phyloP scores from a whole-genome alignment of 148 eudicot species.

The Salicornia ramosissima region DNA sequence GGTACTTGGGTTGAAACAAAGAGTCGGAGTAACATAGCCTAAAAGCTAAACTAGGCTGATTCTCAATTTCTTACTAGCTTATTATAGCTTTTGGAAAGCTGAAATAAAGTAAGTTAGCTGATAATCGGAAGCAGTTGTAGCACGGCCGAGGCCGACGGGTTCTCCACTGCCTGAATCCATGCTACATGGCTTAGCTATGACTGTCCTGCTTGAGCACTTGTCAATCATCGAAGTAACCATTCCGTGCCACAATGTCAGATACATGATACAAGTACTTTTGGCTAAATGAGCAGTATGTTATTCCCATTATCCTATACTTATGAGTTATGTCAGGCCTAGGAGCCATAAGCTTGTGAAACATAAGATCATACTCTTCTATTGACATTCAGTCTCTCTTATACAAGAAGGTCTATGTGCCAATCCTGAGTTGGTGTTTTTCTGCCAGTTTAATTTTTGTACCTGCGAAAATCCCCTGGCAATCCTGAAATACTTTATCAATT shows the following conservation, averaged over 20 bases:
- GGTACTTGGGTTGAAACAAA: no score
- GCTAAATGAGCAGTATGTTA: no score
- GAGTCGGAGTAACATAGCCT: no score
- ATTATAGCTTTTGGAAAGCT: no score
- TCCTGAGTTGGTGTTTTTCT: not conserved
- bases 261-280: no score
- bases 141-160: no score
- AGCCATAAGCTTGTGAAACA: not conserved
- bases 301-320: not conserved
- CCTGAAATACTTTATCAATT: not conserved
- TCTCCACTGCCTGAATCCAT: not conserved
- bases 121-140: no score
- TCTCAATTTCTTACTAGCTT: no score
- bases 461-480: not conserved
- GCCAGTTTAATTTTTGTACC: not conserved
- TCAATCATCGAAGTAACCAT: no score
- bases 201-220: not conserved
- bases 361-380: not conserved
- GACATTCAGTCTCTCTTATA: not conserved
- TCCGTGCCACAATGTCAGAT: no score
- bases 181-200: not conserved
- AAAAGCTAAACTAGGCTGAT: not conserved
- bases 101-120: no score
- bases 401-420: not conserved
- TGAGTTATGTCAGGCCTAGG: not conserved